These are phyloP conservation scores for Sutorius australiensis DNA, from an alignment of 768 basidiomycete genomes.

Conservation along the genomic window DNA sequence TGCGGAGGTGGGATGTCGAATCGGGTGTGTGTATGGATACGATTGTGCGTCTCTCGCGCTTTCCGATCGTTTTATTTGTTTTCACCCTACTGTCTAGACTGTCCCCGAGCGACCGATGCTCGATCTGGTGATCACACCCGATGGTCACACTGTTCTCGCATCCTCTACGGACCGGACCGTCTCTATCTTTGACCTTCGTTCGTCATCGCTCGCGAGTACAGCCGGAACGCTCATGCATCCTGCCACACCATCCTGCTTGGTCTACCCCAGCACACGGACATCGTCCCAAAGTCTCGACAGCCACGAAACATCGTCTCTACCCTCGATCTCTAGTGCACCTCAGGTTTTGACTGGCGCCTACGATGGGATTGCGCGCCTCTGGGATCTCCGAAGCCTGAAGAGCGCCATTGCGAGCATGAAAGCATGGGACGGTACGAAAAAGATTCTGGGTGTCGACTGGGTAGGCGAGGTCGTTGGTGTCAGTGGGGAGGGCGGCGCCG, in stretches of 20 bases:
- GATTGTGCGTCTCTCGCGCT: slow-evolving; percentile 41
- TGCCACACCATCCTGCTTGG: neutral
- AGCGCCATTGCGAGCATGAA: slow-evolving; percentile 62
- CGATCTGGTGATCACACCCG: slow-evolving; percentile 45
- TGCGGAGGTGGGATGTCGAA: slow-evolving; percentile 85
- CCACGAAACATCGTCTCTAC: neutral
- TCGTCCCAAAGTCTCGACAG: neutral
- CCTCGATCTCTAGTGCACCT: slow-evolving; percentile 18
- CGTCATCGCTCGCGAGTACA: neutral
- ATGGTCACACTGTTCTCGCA: neutral
- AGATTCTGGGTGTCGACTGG: slow-evolving; percentile 62
- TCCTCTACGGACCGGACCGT: neutral
- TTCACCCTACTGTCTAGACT: slow-evolving; percentile 37
- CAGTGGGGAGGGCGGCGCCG: slow-evolving; percentile 63
- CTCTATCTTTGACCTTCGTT: neutral
- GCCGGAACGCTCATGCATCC: neutral
- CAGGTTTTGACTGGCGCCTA: slow-evolving; percentile 73
- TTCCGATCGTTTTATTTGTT: neutral
- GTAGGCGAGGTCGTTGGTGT: slow-evolving; percentile 44
- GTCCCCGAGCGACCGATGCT: slow-evolving; percentile 75
- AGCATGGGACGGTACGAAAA: slow-evolving; percentile 52
- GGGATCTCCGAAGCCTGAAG: slow-evolving; percentile 73
- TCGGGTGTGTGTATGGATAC: slow-evolving; percentile 67
- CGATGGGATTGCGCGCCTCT: slow-evolving; percentile 72
- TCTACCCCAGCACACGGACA: neutral